Percentiles rank a stretch among this genome's conserved stretches.
phyloP scores from a whole-genome alignment of 192 early-diverging fungal species.

The Backusella westeae region DNA sequence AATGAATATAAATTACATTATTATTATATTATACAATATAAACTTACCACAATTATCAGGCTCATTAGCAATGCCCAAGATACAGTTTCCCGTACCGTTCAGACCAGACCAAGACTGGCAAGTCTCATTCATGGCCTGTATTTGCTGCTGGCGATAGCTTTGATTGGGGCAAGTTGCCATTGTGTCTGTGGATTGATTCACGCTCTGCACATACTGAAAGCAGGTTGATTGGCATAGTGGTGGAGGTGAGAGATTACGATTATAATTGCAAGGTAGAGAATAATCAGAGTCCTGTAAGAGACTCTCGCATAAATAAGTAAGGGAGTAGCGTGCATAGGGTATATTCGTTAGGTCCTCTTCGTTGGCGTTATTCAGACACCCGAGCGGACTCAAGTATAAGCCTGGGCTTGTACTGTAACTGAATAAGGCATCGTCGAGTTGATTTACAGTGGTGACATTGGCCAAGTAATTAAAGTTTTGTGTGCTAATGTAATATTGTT shows the following conservation, averaged over 20 bases:
- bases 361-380: slow-evolving; percentile 11
- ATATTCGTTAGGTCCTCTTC: neutral
- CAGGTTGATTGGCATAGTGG: slow-evolving; percentile 34
- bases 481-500: slow-evolving; percentile 27
- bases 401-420: slow-evolving; percentile 12
- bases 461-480: slow-evolving; percentile 11
- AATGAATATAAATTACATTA: neutral
- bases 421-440: slow-evolving; percentile 23
- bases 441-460: slow-evolving; percentile 14
- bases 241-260: slow-evolving; percentile 15
- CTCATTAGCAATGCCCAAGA: slow-evolving; percentile 28
- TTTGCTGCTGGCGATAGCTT: neutral
- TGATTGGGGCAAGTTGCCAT: slow-evolving; percentile 10
- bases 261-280: slow-evolving; percentile 28
- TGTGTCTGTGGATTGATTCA: slow-evolving; percentile 17
- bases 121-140: neutral
- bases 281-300: slow-evolving; percentile 28
- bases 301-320: slow-evolving; percentile 21
- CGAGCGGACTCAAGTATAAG: slow-evolving; percentile 13
- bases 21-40: neutral
- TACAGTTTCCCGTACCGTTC: slow-evolving; percentile 27
- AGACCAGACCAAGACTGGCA: slow-evolving; percentile 29
- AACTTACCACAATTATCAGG: slow-evolving; percentile 32
- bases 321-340: slow-evolving; percentile 31
- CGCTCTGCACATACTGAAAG: slow-evolving; percentile 20